Evolutionary conservation across 1,284 basidiomycete genomes (phyloP), one percentile per base, ranked within the genome.

Genomic region (Retiboletus fuscus): DNA sequence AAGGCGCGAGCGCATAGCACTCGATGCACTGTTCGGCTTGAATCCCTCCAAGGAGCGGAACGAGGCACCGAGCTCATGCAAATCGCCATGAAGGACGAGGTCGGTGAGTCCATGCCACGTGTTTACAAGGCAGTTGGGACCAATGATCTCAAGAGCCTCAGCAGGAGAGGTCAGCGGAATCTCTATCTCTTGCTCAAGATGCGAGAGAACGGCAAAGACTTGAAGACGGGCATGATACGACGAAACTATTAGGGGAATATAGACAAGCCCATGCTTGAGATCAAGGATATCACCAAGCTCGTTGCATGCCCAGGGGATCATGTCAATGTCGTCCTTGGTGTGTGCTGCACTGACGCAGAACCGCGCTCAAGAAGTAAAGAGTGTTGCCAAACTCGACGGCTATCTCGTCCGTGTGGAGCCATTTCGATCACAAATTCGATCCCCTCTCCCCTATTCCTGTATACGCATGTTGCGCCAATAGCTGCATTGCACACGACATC

Each of bases 261-360:
- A 34, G 34, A 34, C 34, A 34, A 34, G 79, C 24, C 92, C 91
- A 81, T 94, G 92, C 85, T 94, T 97, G 83, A 99, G 84, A 81
- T 95, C 94, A 69, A 99, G 86, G 44, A 95, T 81, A 78, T 93
- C 91, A 39, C 97, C 97, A 73, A 99, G 87, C 84, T 99, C 97
- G 84, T 98, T 96, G 80, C 94, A 96, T 12, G 97, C 97, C 55
- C 89, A 85, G 60, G 99, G 86, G 44, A 99, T 85, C 41, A 87
- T 85, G 84, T 99, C 97, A 69, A 99, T 91, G 79, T 99, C 98
- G 79, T 96, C 93, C 34, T 39, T 39, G 6, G 34, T 8, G 11
- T 8, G 34, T 69, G 95, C 44, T 11, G 44, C 44, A 46, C 15
- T 46, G 44, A 46, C 16, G 13, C 44, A 46, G 44, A 99, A 98